These are phyloP conservation scores for Fragaria ananassa DNA, from an alignment of 306 rosid genomes.

Conservation along the genomic window DNA sequence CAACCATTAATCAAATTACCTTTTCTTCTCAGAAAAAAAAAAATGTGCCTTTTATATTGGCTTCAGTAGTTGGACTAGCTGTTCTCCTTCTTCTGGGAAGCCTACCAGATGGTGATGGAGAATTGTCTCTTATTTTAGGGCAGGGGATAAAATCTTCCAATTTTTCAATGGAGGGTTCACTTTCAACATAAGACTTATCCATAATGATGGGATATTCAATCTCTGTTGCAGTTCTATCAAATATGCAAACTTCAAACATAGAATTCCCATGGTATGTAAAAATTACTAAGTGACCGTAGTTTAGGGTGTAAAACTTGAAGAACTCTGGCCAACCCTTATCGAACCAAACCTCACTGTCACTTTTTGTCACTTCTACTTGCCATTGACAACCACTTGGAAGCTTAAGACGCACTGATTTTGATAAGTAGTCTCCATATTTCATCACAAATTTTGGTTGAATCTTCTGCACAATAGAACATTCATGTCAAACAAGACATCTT, in stretches of 20 bases:
- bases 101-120: not conserved
- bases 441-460: too few species aligned
- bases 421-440: too few species aligned
- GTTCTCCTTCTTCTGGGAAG: not conserved
- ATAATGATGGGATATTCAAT: conserved; percentile 12
- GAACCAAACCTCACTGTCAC: too few species aligned
- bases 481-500: too few species aligned
- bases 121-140: not conserved
- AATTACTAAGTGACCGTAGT: not conserved
- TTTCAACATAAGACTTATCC: too few species aligned
- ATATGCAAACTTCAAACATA: conserved; percentile 16
- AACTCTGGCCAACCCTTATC: conserved; percentile 22
- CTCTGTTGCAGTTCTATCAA: conserved; percentile 15
- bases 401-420: too few species aligned
- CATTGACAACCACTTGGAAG: too few species aligned
- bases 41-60: not conserved
- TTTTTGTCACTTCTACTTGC: too few species aligned
- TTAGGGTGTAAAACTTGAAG: not conserved
- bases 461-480: too few species aligned
- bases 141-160: not conserved
- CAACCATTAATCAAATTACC: too few species aligned
- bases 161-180: not conserved
- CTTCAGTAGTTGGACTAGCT: not conserved
- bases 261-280: conserved; percentile 19
- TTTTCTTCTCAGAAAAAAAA: too few species aligned